A percentile compares a stretch with the other conserved stretches of the same genome.
phyloP scores from a whole-genome alignment of 2,329 filamentous ascomycete species.

The Fusarium sp. region DNA sequence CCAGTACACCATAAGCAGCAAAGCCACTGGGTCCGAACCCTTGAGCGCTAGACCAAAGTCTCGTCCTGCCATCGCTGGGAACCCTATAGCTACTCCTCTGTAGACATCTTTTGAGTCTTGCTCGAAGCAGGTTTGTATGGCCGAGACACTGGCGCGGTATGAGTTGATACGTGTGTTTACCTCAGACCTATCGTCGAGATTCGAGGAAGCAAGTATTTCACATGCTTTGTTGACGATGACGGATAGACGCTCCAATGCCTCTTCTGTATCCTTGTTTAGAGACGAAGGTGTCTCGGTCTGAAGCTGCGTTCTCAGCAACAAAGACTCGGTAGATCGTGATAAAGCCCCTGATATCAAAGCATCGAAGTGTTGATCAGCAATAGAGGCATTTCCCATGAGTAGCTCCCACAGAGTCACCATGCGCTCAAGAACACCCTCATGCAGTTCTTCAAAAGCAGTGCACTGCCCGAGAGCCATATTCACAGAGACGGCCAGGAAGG shows the following conservation, averaged over 20 bases:
- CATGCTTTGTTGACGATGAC: constrained; percentile 35
- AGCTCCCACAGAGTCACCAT: constrained; percentile 40
- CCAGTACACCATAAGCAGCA: constrained; percentile 56
- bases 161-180: constrained; percentile 2
- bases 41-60: constrained; percentile 51
- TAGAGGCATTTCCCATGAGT: constrained; percentile 35
- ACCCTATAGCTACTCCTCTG: constrained; percentile 50
- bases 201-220: background rate
- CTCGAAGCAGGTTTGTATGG: constrained; percentile 52
- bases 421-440: constrained; percentile 34
- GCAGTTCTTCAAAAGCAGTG: constrained; percentile 14
- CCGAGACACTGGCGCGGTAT: constrained; percentile 45
- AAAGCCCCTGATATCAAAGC: constrained; percentile 35
- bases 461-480: constrained; percentile 47
- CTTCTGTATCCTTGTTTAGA: constrained; percentile 11
- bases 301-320: constrained; percentile 19
- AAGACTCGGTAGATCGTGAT: constrained; percentile 31
- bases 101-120: constrained; percentile 52
- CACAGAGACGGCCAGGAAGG: constrained; percentile 39
- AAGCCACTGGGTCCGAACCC: constrained; percentile 51
- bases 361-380: constrained; percentile 37
- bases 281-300: constrained; percentile 13
- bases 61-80: constrained; percentile 49
- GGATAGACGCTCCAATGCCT: constrained; percentile 18
- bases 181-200: constrained; percentile 2